Evolutionary conservation across 441 rosid species (phyloP), one percentile per base, ranked within the genome.

Genomic region (Populus hybrid): DNA sequence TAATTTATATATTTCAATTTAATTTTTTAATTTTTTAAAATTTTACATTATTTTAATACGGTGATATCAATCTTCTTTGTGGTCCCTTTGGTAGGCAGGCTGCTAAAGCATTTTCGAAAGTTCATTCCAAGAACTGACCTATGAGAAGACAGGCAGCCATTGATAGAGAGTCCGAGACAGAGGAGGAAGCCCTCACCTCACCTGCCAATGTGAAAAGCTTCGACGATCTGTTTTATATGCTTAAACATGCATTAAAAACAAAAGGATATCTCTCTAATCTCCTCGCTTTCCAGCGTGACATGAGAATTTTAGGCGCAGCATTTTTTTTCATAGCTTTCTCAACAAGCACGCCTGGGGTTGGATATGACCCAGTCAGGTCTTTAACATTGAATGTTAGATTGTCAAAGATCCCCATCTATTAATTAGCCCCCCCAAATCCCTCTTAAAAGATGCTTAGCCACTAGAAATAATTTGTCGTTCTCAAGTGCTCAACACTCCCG

Each of bases 261-360:
- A 35, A 35, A 16, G 24, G 5, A 23, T 9, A 2, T 9, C 19
- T 50, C 59, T 5, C 59, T 50, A 16, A 16, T 32, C 18, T 5
- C 19, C 26, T 70, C 1, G 7, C 63, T 28, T 14, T 24, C 67
- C n/a, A 73, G 73, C 53, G 36, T 38, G 69, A 53, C 74, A 36
- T 14, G 1, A 34, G 42, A 9, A 67, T 61, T 30, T 40, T 63
- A 30, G 81, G 81, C 78, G 74, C 70, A 11, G 75, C 32, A 74
- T 73, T 42, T 24, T n/a, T 67, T 4, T 66, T 64, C n/a, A 10
- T 32, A 6, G 9, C 67, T 18, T 10, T 12, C 46, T 9, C 18
- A n/a, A 1, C 28, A 64, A 38, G 65, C 80, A 72, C 72, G 80
- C 80, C 57, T 24, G 12, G 18, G 59, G 59, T 50, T 50, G 28